A percentile compares a stretch with the other conserved stretches of the same genome.
These are phyloP conservation scores for Butyriboletus regius DNA, from an alignment of 1,284 basidiomycete genomes.

Conservation along the genomic window DNA sequence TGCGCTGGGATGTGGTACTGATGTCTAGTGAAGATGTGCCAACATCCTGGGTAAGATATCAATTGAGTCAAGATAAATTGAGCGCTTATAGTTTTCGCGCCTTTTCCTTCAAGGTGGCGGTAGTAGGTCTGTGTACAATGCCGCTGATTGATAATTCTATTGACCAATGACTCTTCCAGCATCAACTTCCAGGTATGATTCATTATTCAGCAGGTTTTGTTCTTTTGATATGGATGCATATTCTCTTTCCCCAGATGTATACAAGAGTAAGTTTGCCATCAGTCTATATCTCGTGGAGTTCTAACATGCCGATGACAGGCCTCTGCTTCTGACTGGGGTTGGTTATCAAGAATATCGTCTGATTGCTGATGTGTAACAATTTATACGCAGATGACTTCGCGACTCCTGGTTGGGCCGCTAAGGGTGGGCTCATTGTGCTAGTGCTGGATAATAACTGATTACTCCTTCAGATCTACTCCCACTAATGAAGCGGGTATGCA, in stretches of 20 bases:
- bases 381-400: constrained; percentile 58
- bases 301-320: constrained; percentile 34
- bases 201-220: not conserved
- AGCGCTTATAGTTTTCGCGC: not conserved
- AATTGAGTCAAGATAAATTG: not conserved
- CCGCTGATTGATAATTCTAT: not conserved
- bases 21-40: constrained; percentile 43
- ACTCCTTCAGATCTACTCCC: constrained; percentile 51
- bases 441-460: constrained; percentile 1
- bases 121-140: constrained; percentile 38
- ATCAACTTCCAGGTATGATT: constrained; percentile 54
- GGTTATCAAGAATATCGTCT: constrained; percentile 12
- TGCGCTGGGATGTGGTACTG: not conserved
- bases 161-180: constrained; percentile 31
- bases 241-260: constrained; percentile 44
- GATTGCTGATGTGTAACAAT: not conserved
- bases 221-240: not conserved
- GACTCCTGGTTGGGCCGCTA: constrained; percentile 57
- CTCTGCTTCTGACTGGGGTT: constrained; percentile 65
- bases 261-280: constrained; percentile 43
- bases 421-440: constrained; percentile 38
- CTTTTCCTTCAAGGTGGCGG: constrained; percentile 39
- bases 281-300: not conserved
- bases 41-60: constrained; percentile 52
- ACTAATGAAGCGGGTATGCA: constrained; percentile 58